Percentiles rank a stretch among this genome's conserved stretches.
Conservation (phyloP, 2,329 filamentous ascomycete genomes). For the Immersiporthe knoxdaviesiana region DNA sequence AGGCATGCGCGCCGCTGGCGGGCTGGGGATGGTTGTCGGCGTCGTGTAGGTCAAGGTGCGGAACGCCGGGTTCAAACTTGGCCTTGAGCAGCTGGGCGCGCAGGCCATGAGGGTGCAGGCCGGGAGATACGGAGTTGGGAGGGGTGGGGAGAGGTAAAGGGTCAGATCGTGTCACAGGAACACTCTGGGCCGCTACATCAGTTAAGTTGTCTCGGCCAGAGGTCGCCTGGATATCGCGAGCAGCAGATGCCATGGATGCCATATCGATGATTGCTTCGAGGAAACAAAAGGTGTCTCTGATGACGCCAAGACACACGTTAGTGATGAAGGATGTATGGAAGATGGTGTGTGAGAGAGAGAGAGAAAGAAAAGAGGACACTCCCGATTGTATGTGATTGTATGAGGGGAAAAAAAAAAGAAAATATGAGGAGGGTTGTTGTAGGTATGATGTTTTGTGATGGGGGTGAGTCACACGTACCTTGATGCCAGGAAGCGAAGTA, state of each 20-base stretch:
- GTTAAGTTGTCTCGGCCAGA: conserved; percentile 71
- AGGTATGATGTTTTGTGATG: conserved; percentile 24
- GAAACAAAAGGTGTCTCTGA: conserved; percentile 33
- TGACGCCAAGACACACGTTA: conserved; percentile 33
- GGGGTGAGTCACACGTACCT: conserved; percentile 42
- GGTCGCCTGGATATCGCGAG: conserved; percentile 68
- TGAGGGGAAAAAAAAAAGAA: neutral
- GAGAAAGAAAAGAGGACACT: neutral
- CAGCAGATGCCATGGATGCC: conserved; percentile 69
- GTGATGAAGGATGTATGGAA: conserved; percentile 25
- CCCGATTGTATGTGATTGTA: neutral
- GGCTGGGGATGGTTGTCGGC: conserved; percentile 48
- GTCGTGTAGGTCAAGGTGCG: conserved; percentile 85
- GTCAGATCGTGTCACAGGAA: conserved; percentile 64
- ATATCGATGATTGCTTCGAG: conserved; percentile 53
- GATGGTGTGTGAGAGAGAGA: too few species aligned
- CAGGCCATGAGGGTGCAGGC: conserved; percentile 78
- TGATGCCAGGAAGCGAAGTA: conserved; percentile 40
- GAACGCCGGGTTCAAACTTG: conserved; percentile 71
- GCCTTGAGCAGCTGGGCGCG: conserved; percentile 68
- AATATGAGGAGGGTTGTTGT: neutral
- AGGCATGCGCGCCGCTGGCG: conserved; percentile 34
- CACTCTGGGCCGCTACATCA: conserved; percentile 71
- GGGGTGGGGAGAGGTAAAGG: conserved; percentile 85
- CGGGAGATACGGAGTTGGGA: conserved; percentile 92